Evolutionary conservation across 2,329 filamentous ascomycete species (phyloP), one percentile per base, ranked within the genome.

Genomic region (Aspergillus viridinutans): DNA sequence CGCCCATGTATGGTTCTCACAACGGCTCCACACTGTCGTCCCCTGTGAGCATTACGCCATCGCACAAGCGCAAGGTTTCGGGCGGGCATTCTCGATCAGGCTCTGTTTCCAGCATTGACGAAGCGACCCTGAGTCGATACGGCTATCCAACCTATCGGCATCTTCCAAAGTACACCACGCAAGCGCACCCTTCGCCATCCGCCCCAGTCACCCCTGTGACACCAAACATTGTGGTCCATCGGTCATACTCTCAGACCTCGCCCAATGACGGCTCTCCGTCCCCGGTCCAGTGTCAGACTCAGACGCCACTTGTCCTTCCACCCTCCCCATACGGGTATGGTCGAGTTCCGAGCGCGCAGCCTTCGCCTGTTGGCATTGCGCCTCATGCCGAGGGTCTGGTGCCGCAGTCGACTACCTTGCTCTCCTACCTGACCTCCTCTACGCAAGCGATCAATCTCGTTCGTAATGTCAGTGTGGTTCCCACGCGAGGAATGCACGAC

Each of bases 381-480:
- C 62, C 75, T 54, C 57, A 64, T 49, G 23, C 60, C 3, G 61
- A 66, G 29, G 67, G 72, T 20, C 23, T 58, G n/a, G 64, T 73
- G 9, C 66, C 67, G 20, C 61, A 61, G 5, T 70, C 84, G 35
- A 92, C 89, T 3, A 92, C 87, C 9, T 80, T 96, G 56, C 80
- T 92, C 65, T 82, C 83, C 60, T 96, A 94, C 75, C 84, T 97
- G 50, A 92, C 89, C 2, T 80, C 83, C 0, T 77, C 89, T 58
- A 96, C 95, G 69, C 92, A 92, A 21, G 87, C 90, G 23, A 89
- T 92, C 20, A 88, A 88, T 43, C 80, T 96, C 35, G 90, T 96
- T 40, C 88, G 88, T 68, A 89, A 88, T 64, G 84, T 93, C 64
- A 90, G 88, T 58, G 87, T 88, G 70, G 71, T 86, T 76, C 62